These are phyloP conservation scores for Thalassiosira exigua DNA, from an alignment of 352 stramenopile species.

Conservation along the genomic window DNA sequence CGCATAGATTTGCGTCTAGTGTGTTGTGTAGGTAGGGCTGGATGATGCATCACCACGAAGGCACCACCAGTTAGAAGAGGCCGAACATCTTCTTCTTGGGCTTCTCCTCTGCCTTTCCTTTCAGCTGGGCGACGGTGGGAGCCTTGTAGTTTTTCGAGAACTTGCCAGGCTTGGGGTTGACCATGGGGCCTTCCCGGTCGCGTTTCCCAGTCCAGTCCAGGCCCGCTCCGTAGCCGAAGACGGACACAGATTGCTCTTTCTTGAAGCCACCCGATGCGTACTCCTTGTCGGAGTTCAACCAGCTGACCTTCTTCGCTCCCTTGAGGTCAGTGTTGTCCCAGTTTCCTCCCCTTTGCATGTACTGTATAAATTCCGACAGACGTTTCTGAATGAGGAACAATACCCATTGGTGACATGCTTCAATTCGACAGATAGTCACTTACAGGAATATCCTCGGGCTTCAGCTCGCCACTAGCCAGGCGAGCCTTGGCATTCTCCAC, in stretches of 20 bases:
- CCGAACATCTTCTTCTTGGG: conserved; percentile 65
- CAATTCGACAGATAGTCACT: too few species aligned
- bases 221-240: conserved; percentile 77
- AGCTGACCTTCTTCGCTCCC: conserved; percentile 71
- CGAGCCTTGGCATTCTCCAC: conserved; percentile 73
- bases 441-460: conserved; percentile 78
- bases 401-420: too few species aligned
- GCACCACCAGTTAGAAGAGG: conserved; percentile 43
- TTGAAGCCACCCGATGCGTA: conserved; percentile 76
- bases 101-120: conserved; percentile 41
- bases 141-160: conserved; percentile 83
- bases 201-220: conserved; percentile 80
- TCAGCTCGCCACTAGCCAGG: conserved; percentile 69
- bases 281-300: conserved; percentile 79
- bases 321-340: conserved; percentile 84
- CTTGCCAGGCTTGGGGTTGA: conserved; percentile 60
- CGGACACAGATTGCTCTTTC: conserved; percentile 77
- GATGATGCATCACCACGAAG: too few species aligned
- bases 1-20: not conserved
- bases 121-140: conserved; percentile 74
- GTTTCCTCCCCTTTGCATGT: conserved; percentile 75
- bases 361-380: conserved; percentile 46
- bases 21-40: not conserved
- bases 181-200: conserved; percentile 45
- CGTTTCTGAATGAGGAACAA: too few species aligned